Evolutionary conservation across 352 stramenopile genomes (phyloP).

Genomic region (Phytophthora hibernalis): DNA sequence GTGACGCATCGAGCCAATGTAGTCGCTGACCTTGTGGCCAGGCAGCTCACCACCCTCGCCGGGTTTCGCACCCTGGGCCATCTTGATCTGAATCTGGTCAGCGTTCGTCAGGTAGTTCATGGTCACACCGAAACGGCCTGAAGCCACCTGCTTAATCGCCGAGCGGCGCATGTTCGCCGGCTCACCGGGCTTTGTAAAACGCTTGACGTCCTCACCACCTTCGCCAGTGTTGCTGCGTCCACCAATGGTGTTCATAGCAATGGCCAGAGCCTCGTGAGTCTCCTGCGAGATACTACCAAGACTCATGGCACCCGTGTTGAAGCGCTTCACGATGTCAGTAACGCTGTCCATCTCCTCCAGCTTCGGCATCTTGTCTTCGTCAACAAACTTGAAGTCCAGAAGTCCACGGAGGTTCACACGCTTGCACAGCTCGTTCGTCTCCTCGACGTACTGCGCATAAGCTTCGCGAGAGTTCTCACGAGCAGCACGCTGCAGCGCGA

Average conservation of each 20-base stretch:
- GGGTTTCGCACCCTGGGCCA: conserved; percentile 97
- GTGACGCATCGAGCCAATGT: conserved; percentile 96
- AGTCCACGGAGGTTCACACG: conserved; percentile 94
- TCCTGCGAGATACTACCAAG: conserved; percentile 96
- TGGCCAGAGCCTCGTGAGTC: conserved; percentile 94
- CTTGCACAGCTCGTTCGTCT: conserved; percentile 90
- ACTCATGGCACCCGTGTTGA: conserved; percentile 97
- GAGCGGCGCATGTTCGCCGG: conserved; percentile 77
- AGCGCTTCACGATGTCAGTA: conserved; percentile 96
- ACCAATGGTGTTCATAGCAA: conserved; percentile 96
- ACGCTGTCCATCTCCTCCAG: conserved; percentile 95
- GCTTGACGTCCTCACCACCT: conserved; percentile 93
- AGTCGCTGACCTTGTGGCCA: conserved; percentile 96
- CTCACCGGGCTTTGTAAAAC: conserved; percentile 61
- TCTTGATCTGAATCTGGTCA: conserved; percentile 99
- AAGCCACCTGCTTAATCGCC: conserved; percentile 96
- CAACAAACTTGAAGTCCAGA: conserved; percentile 95
- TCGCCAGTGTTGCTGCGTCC: conserved; percentile 96
- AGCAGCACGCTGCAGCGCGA: conserved; percentile 93
- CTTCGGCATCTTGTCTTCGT: conserved; percentile 84
- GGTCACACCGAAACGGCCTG: conserved; percentile 95
- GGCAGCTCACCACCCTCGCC: conserved; percentile 97
- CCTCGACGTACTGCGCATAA: conserved; percentile 93
- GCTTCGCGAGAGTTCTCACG: conserved; percentile 93
- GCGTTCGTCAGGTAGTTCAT: conserved; percentile 97